Conservation (phyloP, 331 rosid genomes). For the Dryas integrifolia region DNA sequence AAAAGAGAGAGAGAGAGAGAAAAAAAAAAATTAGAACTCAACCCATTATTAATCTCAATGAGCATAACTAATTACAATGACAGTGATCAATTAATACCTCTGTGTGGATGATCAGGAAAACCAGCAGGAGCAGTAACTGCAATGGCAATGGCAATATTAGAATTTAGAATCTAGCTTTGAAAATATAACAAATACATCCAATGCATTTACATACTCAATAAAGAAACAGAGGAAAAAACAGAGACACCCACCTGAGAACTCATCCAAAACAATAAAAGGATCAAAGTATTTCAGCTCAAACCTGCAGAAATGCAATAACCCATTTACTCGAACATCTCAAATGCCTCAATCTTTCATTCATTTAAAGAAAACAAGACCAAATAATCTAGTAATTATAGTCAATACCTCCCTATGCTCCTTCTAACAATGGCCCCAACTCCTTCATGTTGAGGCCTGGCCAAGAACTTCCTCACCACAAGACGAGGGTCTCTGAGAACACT, state of each 20-base stretch:
- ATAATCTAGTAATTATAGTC: not conserved
- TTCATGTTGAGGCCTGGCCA: conserved; percentile 88
- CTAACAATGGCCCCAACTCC: conserved; percentile 89
- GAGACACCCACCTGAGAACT: conserved; percentile 73
- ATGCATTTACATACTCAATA: not conserved
- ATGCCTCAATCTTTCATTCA: not conserved
- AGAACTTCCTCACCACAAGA: conserved; percentile 60
- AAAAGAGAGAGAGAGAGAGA: not conserved
- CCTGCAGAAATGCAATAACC: conserved; percentile 40
- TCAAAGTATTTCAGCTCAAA: conserved; percentile 88
- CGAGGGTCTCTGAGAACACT: conserved; percentile 48
- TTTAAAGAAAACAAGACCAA: not conserved
- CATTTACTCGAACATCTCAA: conserved; percentile 14
- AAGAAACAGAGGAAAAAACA: conserved; percentile 13
- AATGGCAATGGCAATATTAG: conserved; percentile 8
- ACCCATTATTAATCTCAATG: conserved; percentile 8
- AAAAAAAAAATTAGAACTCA: conserved; percentile 3
- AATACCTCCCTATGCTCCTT: conserved; percentile 88
- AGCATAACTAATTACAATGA: not conserved
- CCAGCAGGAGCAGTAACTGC: conserved; percentile 93
- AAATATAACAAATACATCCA: no score
- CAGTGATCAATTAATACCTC: conserved; percentile 45
- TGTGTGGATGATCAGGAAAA: conserved; percentile 94
- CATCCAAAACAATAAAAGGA: conserved; percentile 88
- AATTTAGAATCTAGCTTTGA: no score